Percentiles rank a stretch among this genome's conserved stretches.
These are phyloP conservation scores for Xerocomellus chrysenteron DNA, from an alignment of 768 basidiomycete genomes.

Conservation along the genomic window DNA sequence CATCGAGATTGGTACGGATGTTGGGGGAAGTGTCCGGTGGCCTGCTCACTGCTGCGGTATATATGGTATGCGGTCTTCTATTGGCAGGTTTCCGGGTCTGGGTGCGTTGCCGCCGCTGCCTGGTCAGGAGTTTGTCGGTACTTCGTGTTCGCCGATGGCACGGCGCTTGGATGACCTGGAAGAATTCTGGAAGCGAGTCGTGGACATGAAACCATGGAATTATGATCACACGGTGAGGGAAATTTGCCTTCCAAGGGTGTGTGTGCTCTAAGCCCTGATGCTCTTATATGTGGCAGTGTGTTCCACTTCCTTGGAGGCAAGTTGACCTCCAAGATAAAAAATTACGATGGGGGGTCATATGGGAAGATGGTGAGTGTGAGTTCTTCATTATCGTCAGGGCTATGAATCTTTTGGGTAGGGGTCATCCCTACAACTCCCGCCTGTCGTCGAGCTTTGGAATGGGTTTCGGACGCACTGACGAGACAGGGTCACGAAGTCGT, in stretches of 20 bases:
- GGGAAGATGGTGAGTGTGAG: constrained; percentile 39
- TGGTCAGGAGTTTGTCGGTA: constrained; percentile 40
- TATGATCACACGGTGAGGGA: constrained; percentile 41
- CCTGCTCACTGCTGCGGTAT: constrained; percentile 50
- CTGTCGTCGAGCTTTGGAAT: constrained; percentile 37
- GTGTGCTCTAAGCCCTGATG: neutral
- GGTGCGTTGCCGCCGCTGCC: constrained; percentile 34
- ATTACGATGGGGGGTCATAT: constrained; percentile 41
- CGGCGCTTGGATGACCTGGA: constrained; percentile 41
- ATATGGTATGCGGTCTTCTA: constrained; percentile 41
- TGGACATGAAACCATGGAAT: constrained; percentile 42
- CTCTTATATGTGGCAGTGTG: constrained; percentile 31
- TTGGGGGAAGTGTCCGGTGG: constrained; percentile 50
- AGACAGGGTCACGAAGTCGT: constrained; percentile 42
- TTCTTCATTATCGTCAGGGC: neutral
- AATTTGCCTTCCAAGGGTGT: neutral
- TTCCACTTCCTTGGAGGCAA: constrained; percentile 43
- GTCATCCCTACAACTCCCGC: constrained; percentile 41
- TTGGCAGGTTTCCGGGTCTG: constrained; percentile 37
- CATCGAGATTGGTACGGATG: constrained; percentile 48
- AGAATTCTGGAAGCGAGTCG: constrained; percentile 43
- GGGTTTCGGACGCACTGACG: constrained; percentile 33
- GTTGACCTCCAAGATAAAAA: constrained; percentile 35
- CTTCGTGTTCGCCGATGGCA: constrained; percentile 42
- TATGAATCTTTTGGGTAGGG: constrained; percentile 22